These are phyloP conservation scores for Allomyces macrogynus DNA, from an alignment of 192 early-diverging fungal genomes.

Conservation along the genomic window DNA sequence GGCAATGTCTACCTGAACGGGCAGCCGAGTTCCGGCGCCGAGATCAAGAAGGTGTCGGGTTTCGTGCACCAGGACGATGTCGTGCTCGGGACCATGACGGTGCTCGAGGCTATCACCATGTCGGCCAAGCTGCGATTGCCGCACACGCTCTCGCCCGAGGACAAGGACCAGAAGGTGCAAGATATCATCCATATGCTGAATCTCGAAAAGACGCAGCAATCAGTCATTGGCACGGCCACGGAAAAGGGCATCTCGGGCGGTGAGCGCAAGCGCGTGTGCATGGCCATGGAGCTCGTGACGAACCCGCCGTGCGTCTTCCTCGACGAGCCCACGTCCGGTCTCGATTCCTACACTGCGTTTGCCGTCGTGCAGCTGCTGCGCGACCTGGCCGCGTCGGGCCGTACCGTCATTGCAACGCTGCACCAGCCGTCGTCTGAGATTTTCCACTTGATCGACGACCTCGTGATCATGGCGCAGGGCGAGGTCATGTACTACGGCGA, in stretches of 20 bases:
- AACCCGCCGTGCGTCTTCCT: conserved; percentile 44
- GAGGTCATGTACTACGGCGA: conserved; percentile 45
- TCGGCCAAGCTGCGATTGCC: conserved; percentile 35
- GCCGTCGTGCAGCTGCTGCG: conserved; percentile 23
- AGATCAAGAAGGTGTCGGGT: conserved; percentile 28
- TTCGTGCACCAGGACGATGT: conserved; percentile 37
- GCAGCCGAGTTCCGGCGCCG: conserved; percentile 20
- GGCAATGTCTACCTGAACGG: conserved; percentile 41
- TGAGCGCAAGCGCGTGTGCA: conserved; percentile 49
- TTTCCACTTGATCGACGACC: conserved; percentile 43
- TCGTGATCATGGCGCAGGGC: conserved; percentile 45
- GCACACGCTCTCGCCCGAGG: conserved; percentile 13
- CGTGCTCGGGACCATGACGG: conserved; percentile 45
- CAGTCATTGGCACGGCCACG: conserved; percentile 40
- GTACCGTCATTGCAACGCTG: conserved; percentile 19
- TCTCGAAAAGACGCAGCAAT: conserved; percentile 42
- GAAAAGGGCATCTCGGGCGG: conserved; percentile 53
- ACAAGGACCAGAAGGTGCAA: conserved; percentile 23
- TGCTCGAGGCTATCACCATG: conserved; percentile 54
- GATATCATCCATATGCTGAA: conserved; percentile 35
- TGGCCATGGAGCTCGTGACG: conserved; percentile 51
- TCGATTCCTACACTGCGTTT: conserved; percentile 34
- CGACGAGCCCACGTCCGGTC: conserved; percentile 53
- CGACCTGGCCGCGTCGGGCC: conserved; percentile 16
- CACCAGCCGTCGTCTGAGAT: conserved; percentile 38